phyloP scores from a whole-genome alignment of 441 rosid genomes.

The Corymbia calophylla region DNA sequence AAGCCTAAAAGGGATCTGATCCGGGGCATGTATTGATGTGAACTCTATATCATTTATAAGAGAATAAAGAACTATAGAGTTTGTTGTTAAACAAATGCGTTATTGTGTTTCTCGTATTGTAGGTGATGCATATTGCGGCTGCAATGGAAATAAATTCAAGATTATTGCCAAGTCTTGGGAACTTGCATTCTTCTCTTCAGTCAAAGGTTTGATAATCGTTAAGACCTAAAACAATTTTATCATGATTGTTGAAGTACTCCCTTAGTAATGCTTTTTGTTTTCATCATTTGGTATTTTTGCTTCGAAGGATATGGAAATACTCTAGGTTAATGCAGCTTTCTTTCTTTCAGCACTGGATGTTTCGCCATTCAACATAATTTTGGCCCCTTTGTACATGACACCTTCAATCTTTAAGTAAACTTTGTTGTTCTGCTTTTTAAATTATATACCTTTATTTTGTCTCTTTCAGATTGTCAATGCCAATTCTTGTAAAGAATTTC shows the following conservation, averaged over 20 bases:
- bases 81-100: background rate
- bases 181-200: conserved; percentile 54
- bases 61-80: background rate
- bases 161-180: conserved; percentile 65
- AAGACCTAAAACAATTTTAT: background rate
- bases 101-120: conserved; percentile 5
- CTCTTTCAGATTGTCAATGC: background rate
- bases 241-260: background rate
- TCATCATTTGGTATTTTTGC: background rate
- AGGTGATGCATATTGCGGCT: conserved; percentile 99
- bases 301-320: background rate
- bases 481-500: background rate
- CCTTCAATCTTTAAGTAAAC: background rate
- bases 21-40: background rate
- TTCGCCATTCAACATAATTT: background rate
- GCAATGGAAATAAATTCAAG: conserved; percentile 79
- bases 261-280: background rate
- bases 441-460: background rate
- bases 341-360: background rate
- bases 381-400: background rate
- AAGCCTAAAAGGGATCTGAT: background rate
- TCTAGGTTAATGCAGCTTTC: background rate
- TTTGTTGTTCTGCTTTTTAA: background rate
- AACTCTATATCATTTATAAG: background rate
- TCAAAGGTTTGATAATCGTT: conserved; percentile 50